phyloP scores from a whole-genome alignment of 2,329 filamentous ascomycete genomes.

The Talaromyces piceae region DNA sequence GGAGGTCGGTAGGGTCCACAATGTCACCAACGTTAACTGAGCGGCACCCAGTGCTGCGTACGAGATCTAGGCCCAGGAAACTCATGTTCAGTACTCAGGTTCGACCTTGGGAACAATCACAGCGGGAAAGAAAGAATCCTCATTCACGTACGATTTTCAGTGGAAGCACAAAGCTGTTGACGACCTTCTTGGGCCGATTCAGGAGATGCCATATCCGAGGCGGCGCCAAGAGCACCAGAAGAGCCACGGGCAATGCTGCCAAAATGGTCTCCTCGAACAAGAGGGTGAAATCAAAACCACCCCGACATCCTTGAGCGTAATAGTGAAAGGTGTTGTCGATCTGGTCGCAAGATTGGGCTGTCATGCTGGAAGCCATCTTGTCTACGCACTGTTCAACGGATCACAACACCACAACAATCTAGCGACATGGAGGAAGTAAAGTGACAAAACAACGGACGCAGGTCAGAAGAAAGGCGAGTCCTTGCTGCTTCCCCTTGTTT shows the following conservation, averaged over 20 bases:
- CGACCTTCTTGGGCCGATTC: slow-evolving; percentile 28
- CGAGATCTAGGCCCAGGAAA: slow-evolving; percentile 16
- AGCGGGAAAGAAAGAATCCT: neutral
- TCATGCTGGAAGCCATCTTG: slow-evolving; percentile 16
- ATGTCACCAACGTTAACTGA: slow-evolving; percentile 30
- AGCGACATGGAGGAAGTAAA: slow-evolving; percentile 1
- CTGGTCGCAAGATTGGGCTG: slow-evolving; percentile 20
- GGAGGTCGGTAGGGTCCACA: slow-evolving; percentile 28
- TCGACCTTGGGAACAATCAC: too few relatives aligned
- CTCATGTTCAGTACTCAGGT: slow-evolving; percentile 8
- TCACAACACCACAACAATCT: neutral
- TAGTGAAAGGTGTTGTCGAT: slow-evolving; percentile 30
- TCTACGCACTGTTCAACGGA: neutral
- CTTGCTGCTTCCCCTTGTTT: too few relatives aligned
- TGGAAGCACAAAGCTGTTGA: slow-evolving; percentile 22
- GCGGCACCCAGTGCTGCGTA: slow-evolving; percentile 26
- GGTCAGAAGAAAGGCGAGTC: too few relatives aligned
- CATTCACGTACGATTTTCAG: slow-evolving; percentile 29
- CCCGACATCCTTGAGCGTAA: slow-evolving; percentile 28
- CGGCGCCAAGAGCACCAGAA: slow-evolving; percentile 29
- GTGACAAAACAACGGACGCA: too few relatives aligned
- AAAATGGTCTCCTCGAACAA: slow-evolving; percentile 41
- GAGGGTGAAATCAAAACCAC: slow-evolving; percentile 39
- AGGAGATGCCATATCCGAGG: slow-evolving; percentile 30
- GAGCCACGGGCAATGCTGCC: slow-evolving; percentile 27